Evolutionary conservation across 2,329 filamentous ascomycete species (phyloP).

Genomic region (Talaromyces albobiverticillius): DNA sequence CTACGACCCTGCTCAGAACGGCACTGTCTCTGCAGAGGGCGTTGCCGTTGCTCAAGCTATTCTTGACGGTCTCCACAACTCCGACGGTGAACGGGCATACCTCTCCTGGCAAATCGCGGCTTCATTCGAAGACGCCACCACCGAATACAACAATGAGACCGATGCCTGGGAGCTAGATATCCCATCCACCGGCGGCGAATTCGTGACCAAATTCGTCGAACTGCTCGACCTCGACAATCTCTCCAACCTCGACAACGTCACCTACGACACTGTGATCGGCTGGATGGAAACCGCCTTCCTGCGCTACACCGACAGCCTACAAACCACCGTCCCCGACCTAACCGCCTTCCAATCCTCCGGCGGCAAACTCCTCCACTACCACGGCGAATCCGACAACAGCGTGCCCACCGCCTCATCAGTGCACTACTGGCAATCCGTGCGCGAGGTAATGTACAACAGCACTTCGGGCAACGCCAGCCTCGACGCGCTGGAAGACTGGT

Average conservation of each 20-base stretch:
- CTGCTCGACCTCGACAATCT: constrained; percentile 37
- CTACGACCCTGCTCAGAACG: constrained; percentile 30
- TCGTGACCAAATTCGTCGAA: constrained; percentile 29
- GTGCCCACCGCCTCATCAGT: constrained; percentile 54
- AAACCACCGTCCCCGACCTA: constrained; percentile 53
- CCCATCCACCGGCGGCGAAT: constrained; percentile 38
- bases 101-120: constrained; percentile 30
- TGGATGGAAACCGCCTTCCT: constrained; percentile 51
- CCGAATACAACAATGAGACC: constrained; percentile 24
- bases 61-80: constrained; percentile 40
- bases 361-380: constrained; percentile 56
- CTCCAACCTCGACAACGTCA: constrained; percentile 45
- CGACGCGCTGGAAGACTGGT: constrained; percentile 48
- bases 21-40: constrained; percentile 25
- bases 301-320: constrained; percentile 48
- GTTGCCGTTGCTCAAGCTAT: constrained; percentile 35
- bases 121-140: constrained; percentile 24
- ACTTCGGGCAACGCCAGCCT: constrained; percentile 37
- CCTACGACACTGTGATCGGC: constrained; percentile 52
- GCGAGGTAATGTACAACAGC: constrained; percentile 45
- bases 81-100: constrained; percentile 40
- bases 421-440: constrained; percentile 54
- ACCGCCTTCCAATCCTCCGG: constrained; percentile 46
- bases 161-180: constrained; percentile 29
- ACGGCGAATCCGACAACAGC: constrained; percentile 53